phyloP scores from a whole-genome alignment of 345 rosid species.

The Crucihimalaya himalaica region DNA sequence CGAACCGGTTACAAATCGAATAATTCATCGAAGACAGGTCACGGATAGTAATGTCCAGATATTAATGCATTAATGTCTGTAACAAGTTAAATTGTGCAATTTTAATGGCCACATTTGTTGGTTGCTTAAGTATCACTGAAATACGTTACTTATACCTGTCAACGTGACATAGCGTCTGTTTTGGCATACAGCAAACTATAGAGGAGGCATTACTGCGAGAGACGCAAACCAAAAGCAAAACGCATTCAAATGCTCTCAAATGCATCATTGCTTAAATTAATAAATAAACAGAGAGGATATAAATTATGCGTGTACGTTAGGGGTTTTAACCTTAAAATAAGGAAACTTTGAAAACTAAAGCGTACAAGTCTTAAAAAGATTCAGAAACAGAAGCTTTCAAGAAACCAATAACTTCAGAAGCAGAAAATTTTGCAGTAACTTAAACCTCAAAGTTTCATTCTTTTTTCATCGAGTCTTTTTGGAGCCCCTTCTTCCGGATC shows the following conservation, averaged over 20 bases:
- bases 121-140: not conserved
- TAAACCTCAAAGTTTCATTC: constrained; percentile 40
- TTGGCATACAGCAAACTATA: not conserved
- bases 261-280: not conserved
- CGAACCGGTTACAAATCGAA: not conserved
- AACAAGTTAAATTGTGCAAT: not conserved
- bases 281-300: not conserved
- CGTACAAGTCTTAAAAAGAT: constrained; percentile 20
- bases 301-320: constrained; percentile 14
- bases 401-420: constrained; percentile 8
- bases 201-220: not conserved
- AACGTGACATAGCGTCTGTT: constrained; percentile 5
- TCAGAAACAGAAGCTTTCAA: not conserved
- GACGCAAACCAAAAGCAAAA: not conserved
- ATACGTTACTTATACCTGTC: not conserved
- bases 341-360: not conserved
- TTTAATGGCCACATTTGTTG: constrained; percentile 1
- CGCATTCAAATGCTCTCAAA: not conserved
- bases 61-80: not conserved
- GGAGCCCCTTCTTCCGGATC: constrained; percentile 64
- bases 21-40: not conserved
- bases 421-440: not conserved
- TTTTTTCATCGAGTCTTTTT: constrained; percentile 68
- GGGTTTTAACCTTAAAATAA: not conserved
- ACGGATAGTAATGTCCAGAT: not conserved